A percentile compares a stretch with the other conserved stretches of the same genome.
phyloP scores from a whole-genome alignment of 208 protist species.

The Porcisia deanei region DNA sequence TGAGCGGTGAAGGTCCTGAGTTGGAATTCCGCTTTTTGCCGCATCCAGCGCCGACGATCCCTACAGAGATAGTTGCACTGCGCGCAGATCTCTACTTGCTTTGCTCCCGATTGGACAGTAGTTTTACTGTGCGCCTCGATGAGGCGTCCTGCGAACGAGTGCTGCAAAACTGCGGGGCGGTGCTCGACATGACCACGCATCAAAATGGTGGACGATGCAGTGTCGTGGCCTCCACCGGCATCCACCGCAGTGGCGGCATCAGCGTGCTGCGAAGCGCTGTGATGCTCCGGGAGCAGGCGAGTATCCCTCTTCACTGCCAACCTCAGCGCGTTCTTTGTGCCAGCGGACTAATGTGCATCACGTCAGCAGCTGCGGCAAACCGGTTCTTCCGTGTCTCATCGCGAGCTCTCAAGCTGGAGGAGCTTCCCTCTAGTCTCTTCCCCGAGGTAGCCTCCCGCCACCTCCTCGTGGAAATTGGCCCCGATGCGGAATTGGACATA shows the following conservation, averaged over 20 bases:
- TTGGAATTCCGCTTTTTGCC: slow-evolving; percentile 33
- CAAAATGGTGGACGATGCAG: slow-evolving; percentile 44
- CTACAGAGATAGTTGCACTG: slow-evolving; percentile 28
- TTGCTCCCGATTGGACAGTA: slow-evolving; percentile 59
- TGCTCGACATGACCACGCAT: slow-evolving; percentile 66
- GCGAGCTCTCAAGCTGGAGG: slow-evolving; percentile 4
- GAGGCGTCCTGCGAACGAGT: slow-evolving; percentile 39
- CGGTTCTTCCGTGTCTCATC: slow-evolving; percentile 26
- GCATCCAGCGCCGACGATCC: slow-evolving; percentile 27
- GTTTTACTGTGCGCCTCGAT: slow-evolving; percentile 40
- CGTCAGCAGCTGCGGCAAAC: background rate
- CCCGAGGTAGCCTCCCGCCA: slow-evolving; percentile 6
- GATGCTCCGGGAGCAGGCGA: slow-evolving; percentile 36
- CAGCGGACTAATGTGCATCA: slow-evolving; percentile 24
- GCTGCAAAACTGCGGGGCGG: slow-evolving; percentile 69
- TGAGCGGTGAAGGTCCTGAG: slow-evolving; percentile 12
- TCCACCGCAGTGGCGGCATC: slow-evolving; percentile 59
- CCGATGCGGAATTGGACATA: background rate
- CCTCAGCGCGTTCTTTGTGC: slow-evolving; percentile 25
- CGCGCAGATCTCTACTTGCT: slow-evolving; percentile 41
- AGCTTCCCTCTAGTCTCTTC: slow-evolving; percentile 4
- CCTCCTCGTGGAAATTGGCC: slow-evolving; percentile 12
- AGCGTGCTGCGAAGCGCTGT: slow-evolving; percentile 70
- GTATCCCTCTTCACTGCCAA: slow-evolving; percentile 5
- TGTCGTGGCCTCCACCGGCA: slow-evolving; percentile 73